Percentiles rank a stretch among this genome's conserved stretches.
Evolutionary conservation across 1,284 basidiomycete species (phyloP).

Genomic region (Marasmius tenuissimus): DNA sequence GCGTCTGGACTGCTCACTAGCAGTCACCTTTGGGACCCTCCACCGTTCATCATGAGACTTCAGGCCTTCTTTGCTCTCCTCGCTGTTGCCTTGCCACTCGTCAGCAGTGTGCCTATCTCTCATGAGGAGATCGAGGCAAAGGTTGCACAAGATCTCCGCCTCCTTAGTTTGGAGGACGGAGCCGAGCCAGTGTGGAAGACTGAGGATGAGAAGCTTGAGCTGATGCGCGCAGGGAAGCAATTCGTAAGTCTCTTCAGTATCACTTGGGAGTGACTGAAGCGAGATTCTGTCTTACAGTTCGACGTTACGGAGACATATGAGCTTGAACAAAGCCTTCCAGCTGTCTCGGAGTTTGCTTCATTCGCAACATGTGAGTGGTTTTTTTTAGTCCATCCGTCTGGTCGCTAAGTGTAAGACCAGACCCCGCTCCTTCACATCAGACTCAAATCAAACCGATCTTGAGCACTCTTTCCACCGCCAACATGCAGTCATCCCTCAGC

Average conservation of each 20-base stretch:
- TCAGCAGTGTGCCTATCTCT: constrained; percentile 28
- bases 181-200: constrained; percentile 50
- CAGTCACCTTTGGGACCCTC: not conserved
- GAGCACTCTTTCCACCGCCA: constrained; percentile 37
- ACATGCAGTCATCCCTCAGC: constrained; percentile 40
- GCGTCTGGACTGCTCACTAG: not conserved
- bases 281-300: constrained; percentile 27
- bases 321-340: constrained; percentile 32
- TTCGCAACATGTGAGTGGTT: constrained; percentile 28
- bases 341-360: constrained; percentile 18
- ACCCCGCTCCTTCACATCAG: constrained; percentile 38
- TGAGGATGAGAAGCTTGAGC: constrained; percentile 35
- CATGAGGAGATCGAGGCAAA: constrained; percentile 35
- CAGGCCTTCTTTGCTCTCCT: constrained; percentile 1
- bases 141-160: constrained; percentile 39
- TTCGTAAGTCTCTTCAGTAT: constrained; percentile 28
- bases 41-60: not conserved
- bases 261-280: not conserved
- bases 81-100: constrained; percentile 2
- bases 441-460: constrained; percentile 36
- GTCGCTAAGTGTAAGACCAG: constrained; percentile 20
- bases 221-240: constrained; percentile 30
- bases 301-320: constrained; percentile 57
- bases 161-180: constrained; percentile 47
- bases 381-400: not conserved